A percentile compares a stretch with the other conserved stretches of the same genome.
Evolutionary conservation across 2,329 filamentous ascomycete species (phyloP).

Genomic region (Penicillium sp.): DNA sequence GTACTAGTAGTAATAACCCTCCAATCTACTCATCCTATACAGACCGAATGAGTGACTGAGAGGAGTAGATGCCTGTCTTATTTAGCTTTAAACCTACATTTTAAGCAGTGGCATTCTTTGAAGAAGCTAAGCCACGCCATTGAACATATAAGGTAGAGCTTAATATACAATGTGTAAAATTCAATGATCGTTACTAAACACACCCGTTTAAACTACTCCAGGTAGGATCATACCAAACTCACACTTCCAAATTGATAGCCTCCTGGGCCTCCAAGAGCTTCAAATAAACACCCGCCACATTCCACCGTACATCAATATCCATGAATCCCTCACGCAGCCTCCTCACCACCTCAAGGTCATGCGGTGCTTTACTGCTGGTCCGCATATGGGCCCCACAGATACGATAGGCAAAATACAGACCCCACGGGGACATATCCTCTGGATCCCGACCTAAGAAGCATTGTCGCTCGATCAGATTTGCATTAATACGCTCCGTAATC

Average conservation of each 20-base stretch:
- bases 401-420: conserved; percentile 26
- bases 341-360: not conserved
- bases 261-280: conserved; percentile 13
- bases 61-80: too few species aligned
- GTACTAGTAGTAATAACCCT: too few species aligned
- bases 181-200: too few species aligned
- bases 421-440: conserved; percentile 25
- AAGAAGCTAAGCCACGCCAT: too few species aligned
- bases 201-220: too few species aligned
- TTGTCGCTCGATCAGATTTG: conserved; percentile 16
- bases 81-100: too few species aligned
- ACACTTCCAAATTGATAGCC: not conserved
- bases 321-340: conserved; percentile 11
- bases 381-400: conserved; percentile 17
- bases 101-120: too few species aligned
- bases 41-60: too few species aligned
- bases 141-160: too few species aligned
- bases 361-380: not conserved
- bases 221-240: not conserved
- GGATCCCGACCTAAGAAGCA: conserved; percentile 23
- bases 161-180: too few species aligned
- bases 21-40: too few species aligned
- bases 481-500: conserved; percentile 5
- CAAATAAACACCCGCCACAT: conserved; percentile 19
- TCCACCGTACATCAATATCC: conserved; percentile 17